A percentile compares a stretch with the other conserved stretches of the same genome.
Conservation (phyloP, 345 rosid species). For the Gossypium herbaceum region DNA sequence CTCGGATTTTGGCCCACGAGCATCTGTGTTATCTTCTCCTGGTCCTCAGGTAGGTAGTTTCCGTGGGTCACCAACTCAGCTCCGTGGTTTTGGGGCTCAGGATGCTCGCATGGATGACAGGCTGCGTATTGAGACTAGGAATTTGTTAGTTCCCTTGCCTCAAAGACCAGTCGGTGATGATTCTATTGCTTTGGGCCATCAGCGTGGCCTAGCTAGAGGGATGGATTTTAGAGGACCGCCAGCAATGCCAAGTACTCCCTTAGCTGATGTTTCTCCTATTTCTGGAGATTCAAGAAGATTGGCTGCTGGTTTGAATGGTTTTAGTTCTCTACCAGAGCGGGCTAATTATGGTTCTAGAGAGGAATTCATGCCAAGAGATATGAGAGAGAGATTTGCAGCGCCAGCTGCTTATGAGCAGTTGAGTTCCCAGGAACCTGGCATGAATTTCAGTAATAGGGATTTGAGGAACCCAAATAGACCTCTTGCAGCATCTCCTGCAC, state of each 20-base stretch:
- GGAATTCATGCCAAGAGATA: slow-evolving; percentile 41
- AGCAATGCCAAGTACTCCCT: slow-evolving; percentile 28
- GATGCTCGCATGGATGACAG: slow-evolving; percentile 79
- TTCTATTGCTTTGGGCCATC: slow-evolving; percentile 85
- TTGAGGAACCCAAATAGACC: slow-evolving; percentile 41
- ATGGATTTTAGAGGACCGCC: slow-evolving; percentile 71
- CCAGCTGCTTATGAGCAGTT: slow-evolving; percentile 44
- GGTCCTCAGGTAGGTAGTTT: slow-evolving; percentile 63
- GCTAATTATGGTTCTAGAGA: slow-evolving; percentile 39
- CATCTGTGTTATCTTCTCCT: slow-evolving; percentile 66
- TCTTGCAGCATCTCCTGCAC: slow-evolving; percentile 40
- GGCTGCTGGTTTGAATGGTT: slow-evolving; percentile 55
- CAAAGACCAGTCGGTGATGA: slow-evolving; percentile 69
- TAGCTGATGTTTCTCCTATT: slow-evolving; percentile 45
- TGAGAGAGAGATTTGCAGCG: slow-evolving; percentile 46
- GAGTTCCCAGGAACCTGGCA: slow-evolving; percentile 46
- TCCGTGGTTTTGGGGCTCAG: slow-evolving; percentile 58
- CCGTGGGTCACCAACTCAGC: slow-evolving; percentile 57
- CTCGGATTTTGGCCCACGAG: slow-evolving; percentile 74
- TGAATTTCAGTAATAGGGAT: slow-evolving; percentile 47
- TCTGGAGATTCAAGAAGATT: slow-evolving; percentile 60
- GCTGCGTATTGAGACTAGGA: slow-evolving; percentile 57
- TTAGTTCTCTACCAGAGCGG: slow-evolving; percentile 38
- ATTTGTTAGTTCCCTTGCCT: slow-evolving; percentile 69
- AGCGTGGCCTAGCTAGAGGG: slow-evolving; percentile 95